Evolutionary conservation across 345 rosid genomes (phyloP).

Genomic region (Salix koriyanagi): DNA sequence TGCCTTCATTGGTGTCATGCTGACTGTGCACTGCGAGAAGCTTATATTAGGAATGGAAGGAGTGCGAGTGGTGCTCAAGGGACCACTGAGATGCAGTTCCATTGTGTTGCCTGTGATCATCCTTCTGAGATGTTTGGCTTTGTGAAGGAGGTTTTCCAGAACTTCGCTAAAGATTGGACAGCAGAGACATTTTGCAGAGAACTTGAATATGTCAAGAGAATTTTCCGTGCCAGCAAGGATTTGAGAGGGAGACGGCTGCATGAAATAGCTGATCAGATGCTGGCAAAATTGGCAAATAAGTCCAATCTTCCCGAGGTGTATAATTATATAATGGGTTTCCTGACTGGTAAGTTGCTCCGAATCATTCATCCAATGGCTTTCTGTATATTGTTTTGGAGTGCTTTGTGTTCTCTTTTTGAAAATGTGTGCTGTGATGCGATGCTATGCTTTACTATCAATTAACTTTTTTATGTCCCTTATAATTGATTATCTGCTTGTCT

Average conservation of each 20-base stretch:
- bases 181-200: conserved; percentile 63
- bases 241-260: conserved; percentile 69
- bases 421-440: background rate
- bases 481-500: background rate
- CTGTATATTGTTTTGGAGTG: background rate
- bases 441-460: background rate
- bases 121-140: conserved; percentile 99
- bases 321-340: conserved; percentile 48
- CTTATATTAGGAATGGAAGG: conserved; percentile 71
- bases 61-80: conserved; percentile 53
- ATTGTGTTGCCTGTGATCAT: conserved; percentile 89
- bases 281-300: conserved; percentile 57
- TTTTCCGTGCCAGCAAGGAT: conserved; percentile 78
- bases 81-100: conserved; percentile 78
- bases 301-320: conserved; percentile 61
- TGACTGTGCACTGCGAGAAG: conserved; percentile 79
- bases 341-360: conserved; percentile 45
- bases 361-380: background rate
- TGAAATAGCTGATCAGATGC: conserved; percentile 65
- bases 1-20: conserved; percentile 98
- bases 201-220: conserved; percentile 81
- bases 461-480: background rate
- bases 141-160: conserved; percentile 88
- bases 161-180: conserved; percentile 77
- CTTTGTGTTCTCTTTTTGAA: background rate